phyloP scores from a whole-genome alignment of 148 eudicot genomes.

The Oxyria digyna region DNA sequence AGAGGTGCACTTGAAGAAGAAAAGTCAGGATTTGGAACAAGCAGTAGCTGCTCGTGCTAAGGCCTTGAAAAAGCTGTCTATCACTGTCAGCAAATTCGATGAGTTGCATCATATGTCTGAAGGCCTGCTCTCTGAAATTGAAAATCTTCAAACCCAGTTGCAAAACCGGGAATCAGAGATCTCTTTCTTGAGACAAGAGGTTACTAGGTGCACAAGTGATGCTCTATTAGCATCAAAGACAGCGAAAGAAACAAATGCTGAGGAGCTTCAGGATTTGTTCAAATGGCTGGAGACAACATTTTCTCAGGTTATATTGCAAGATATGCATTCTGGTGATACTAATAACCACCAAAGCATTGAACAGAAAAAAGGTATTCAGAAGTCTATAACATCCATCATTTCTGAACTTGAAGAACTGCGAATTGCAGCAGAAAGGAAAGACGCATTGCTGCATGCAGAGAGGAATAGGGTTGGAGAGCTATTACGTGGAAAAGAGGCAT shows the following conservation, averaged over 20 bases:
- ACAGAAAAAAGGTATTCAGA: conserved; percentile 44
- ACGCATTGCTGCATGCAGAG: conserved; percentile 51
- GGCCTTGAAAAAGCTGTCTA: conserved; percentile 72
- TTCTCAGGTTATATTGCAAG: conserved; percentile 34
- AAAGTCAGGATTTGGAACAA: conserved; percentile 49
- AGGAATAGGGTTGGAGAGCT: conserved; percentile 58
- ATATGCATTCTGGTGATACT: conserved; percentile 22
- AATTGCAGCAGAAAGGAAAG: conserved; percentile 41
- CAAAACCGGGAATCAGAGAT: conserved; percentile 81
- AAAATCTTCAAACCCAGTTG: conserved; percentile 79
- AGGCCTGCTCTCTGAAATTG: conserved; percentile 85
- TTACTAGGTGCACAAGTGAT: conserved; percentile 84
- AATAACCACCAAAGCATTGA: conserved; percentile 19
- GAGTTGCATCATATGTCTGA: conserved; percentile 84
- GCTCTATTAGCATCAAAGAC: conserved; percentile 63
- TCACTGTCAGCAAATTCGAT: conserved; percentile 87
- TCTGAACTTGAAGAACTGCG: conserved; percentile 64
- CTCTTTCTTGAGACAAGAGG: conserved; percentile 92
- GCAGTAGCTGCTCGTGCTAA: conserved; percentile 72
- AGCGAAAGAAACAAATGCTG: conserved; percentile 43
- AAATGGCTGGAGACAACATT: conserved; percentile 47
- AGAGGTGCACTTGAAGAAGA: conserved; percentile 44
- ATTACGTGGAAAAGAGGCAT: conserved; percentile 34
- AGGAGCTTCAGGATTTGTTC: conserved; percentile 55
- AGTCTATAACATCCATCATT: conserved; percentile 37